Base-by-base conservation (phyloP, 2,329 filamentous ascomycete species). In the Beauveria sp. region DNA sequence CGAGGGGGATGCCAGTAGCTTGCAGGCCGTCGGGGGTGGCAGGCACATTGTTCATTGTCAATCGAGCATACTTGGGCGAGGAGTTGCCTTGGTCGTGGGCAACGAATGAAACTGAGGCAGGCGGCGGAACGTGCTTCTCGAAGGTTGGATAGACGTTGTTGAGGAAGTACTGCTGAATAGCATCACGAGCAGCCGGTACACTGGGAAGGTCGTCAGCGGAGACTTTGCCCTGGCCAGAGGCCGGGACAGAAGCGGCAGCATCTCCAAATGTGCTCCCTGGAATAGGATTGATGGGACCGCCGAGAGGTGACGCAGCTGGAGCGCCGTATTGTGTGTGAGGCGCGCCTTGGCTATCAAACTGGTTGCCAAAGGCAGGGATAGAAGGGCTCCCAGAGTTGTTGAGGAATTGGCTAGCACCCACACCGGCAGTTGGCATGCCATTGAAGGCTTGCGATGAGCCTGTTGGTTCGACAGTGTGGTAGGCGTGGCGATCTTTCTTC, bases 1-100 rank as follows among this genome's bases (percentile, higher is more conserved):
- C 94, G 10, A 99, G 80, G 5, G 94, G 93, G 20, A 99, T 78
- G 2, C 87, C 89, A 12, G 92, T 97, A 4, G 88, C 86, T 53
- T 84, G 79, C 34, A 97, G 80, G 41, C 90, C 88, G 65, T 99
- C 94, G 50, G 86, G 78, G 16, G 87, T 90, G 14, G 90, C 83
- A 2, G 94, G 94, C 63, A 99, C 96, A 74, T 89, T 96, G 76
- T 96, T 99, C 73, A 97, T 79, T 0, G 92, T 96, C 61, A 99
- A 82, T 61, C 94, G 87, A 54, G 92, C 90, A 72, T 91, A 94
- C 74, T 97, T 97, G 40, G 94, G 94, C 16, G 94, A 97, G 5
- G 94, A 88, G 72, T 97, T 99, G 68, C 94, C 94, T 74, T 99
- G 94, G 69, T 99, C 94, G 68, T 87, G 90, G n/a, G 92, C 90